These are phyloP conservation scores for Ilex asprella DNA, from an alignment of 257 asterid genomes.

Conservation along the genomic window DNA sequence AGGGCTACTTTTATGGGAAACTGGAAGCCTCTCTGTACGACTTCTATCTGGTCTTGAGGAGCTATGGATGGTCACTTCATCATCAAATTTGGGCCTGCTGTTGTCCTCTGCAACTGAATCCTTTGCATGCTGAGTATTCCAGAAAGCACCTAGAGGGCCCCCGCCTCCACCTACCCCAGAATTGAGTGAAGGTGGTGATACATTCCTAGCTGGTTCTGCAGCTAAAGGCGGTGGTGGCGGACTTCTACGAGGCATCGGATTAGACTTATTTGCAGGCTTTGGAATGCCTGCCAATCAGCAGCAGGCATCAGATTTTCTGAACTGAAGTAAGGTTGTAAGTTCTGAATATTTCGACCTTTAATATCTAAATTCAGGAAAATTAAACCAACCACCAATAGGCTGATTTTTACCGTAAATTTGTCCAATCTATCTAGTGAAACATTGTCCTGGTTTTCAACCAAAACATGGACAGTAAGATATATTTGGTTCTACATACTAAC, in stretches of 20 bases:
- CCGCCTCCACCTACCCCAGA: constrained; percentile 37
- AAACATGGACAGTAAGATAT: neutral
- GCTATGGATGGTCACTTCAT: constrained; percentile 33
- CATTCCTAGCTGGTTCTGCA: constrained; percentile 41
- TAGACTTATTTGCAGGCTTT: constrained; percentile 59
- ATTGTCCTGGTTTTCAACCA: neutral
- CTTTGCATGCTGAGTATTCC: constrained; percentile 81
- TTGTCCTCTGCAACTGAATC: constrained; percentile 51
- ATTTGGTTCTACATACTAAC: neutral
- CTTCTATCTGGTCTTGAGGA: constrained; percentile 38
- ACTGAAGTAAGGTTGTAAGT: neutral
- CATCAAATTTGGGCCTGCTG: constrained; percentile 52
- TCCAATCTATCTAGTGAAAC: neutral
- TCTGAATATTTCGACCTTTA: neutral
- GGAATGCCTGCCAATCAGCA: constrained; percentile 46
- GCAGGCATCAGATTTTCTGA: constrained; percentile 3
- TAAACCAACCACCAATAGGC: neutral
- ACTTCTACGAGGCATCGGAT: constrained; percentile 80
- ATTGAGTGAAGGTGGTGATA: constrained; percentile 38
- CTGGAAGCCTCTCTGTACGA: constrained; percentile 19
- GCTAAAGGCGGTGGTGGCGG: constrained; percentile 85
- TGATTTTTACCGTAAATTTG: too few relatives aligned
- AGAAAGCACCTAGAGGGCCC: constrained; percentile 78
- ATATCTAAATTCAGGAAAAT: neutral
- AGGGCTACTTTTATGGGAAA: constrained; percentile 19